Evolutionary conservation across 2,329 filamentous ascomycete species (phyloP), one percentile per base, ranked within the genome.

Genomic region (Blastomyces gilchristii): DNA sequence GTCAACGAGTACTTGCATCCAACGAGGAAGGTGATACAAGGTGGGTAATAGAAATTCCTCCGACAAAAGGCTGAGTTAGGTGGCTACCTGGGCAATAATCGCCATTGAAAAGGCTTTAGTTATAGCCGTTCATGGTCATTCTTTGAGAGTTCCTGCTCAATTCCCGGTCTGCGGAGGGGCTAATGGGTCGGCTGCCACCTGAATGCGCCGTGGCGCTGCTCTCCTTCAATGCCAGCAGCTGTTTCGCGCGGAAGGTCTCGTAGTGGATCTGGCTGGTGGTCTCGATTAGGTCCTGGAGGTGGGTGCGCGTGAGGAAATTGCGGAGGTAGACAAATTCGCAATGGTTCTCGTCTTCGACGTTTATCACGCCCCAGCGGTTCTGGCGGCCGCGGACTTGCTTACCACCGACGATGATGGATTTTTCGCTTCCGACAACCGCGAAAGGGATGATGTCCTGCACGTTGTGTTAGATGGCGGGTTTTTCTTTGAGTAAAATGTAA

Each of bases 181-280:
- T 96, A 82, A 99, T 99, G 73, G 94, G 94, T 76, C 93, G 85
- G 81, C 90, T 94, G 68, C 87, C 34, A 57, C 52, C 85, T 70
- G 86, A 77, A 81, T 86, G 83, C 63, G 80, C 81, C 68, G 87
- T 89, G 68, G 91, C 89, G 74, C 90, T 96, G 83, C 89, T 96
- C 83, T 99, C 94, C 86, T 97, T 99, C 76, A 99, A 85, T 64
- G 94, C 94, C 74, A 99, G 82, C 72, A 99, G 83, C 80, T 99
- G 94, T 87, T 99, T 99, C 73, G 94, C 92, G 79, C 94, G 92
- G 92, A 99, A 99, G 65, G 91, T 96, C 84, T 99, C 94, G 83
- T 99, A 99, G 84, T 99, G 94, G 79, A 97, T 99, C 83, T 99
- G 94, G 70, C 92, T 97, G 58, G 94, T 99, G 41, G 94, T 99